Conservation (phyloP, 441 rosid genomes). For the Erysimum pusillum region DNA sequence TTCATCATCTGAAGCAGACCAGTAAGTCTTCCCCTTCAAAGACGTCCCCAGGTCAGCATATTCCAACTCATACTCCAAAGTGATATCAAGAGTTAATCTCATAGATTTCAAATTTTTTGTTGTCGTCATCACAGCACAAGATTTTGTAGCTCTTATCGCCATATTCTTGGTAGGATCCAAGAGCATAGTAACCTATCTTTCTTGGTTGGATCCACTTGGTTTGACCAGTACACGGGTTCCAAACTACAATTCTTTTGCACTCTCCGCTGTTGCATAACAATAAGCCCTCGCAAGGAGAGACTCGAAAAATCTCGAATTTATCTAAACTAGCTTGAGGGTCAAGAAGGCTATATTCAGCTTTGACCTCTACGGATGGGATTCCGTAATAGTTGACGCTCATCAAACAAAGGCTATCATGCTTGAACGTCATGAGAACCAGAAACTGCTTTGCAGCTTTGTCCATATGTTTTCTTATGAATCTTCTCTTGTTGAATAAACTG, state of each 20-base stretch:
- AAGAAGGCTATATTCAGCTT: neutral
- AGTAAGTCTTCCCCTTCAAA: neutral
- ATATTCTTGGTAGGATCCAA: conserved; percentile 7
- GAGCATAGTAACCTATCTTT: neutral
- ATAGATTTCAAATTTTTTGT: neutral
- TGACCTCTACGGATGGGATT: neutral
- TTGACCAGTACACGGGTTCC: neutral
- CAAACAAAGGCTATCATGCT: neutral
- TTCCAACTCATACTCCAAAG: neutral
- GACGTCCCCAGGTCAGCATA: accelerated
- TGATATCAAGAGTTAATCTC: conserved; percentile 1
- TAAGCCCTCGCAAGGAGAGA: neutral
- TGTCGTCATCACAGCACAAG: neutral
- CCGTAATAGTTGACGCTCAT: neutral
- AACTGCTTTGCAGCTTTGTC: conserved; percentile 11
- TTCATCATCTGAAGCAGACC: neutral
- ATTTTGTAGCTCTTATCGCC: neutral
- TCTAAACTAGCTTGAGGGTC: neutral
- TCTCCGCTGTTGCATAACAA: neutral
- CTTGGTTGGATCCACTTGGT: neutral
- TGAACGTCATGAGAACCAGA: neutral
- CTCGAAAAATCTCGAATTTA: neutral
- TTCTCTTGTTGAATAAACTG: neutral
- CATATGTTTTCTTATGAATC: neutral
- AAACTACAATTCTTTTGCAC: neutral